A percentile compares a stretch with the other conserved stretches of the same genome.
These are phyloP conservation scores for Aspergillus avenaceus DNA, from an alignment of 495 filamentous ascomycete species.

Conservation along the genomic window DNA sequence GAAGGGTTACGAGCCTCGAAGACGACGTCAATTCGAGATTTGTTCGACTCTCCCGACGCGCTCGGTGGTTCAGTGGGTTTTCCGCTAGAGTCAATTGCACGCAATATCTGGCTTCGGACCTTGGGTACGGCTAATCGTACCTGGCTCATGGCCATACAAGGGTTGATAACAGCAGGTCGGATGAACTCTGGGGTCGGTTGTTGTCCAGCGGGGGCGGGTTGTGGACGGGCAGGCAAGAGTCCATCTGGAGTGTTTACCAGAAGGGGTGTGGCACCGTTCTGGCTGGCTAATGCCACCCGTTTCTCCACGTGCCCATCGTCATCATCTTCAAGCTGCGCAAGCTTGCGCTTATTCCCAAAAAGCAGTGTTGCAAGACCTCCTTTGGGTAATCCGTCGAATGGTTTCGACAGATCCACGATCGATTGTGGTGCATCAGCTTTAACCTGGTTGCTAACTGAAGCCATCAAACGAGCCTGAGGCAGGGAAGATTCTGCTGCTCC, in stretches of 20 bases:
- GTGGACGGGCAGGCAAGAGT: slow-evolving; percentile 59
- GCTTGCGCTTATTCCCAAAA: slow-evolving; percentile 89
- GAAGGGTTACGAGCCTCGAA: slow-evolving; percentile 74
- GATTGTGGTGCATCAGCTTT: slow-evolving; percentile 74
- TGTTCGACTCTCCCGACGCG: slow-evolving; percentile 53
- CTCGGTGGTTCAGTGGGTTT: slow-evolving; percentile 44
- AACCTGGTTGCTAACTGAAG: slow-evolving; percentile 55
- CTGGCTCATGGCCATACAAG: slow-evolving; percentile 74
- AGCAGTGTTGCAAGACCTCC: slow-evolving; percentile 82
- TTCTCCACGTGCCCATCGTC: slow-evolving; percentile 67
- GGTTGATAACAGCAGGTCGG: slow-evolving; percentile 80
- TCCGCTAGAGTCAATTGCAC: slow-evolving; percentile 42
- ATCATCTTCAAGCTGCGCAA: slow-evolving; percentile 59
- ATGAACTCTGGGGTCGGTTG: slow-evolving; percentile 80
- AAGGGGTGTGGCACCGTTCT: slow-evolving; percentile 67
- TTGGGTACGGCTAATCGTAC: slow-evolving; percentile 88
- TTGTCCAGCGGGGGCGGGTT: slow-evolving; percentile 51
- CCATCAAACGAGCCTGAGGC: slow-evolving; percentile 79
- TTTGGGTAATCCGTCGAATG: slow-evolving; percentile 87
- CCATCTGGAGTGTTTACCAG: slow-evolving; percentile 74
- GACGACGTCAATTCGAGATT: slow-evolving; percentile 57
- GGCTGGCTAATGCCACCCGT: slow-evolving; percentile 49
- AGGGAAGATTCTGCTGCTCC: slow-evolving; percentile 79
- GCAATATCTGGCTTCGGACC: slow-evolving; percentile 71
- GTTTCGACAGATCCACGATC: slow-evolving; percentile 87